Evolutionary conservation across 2,329 filamentous ascomycete species (phyloP).

Genomic region (Lasiodiplodia sp.): DNA sequence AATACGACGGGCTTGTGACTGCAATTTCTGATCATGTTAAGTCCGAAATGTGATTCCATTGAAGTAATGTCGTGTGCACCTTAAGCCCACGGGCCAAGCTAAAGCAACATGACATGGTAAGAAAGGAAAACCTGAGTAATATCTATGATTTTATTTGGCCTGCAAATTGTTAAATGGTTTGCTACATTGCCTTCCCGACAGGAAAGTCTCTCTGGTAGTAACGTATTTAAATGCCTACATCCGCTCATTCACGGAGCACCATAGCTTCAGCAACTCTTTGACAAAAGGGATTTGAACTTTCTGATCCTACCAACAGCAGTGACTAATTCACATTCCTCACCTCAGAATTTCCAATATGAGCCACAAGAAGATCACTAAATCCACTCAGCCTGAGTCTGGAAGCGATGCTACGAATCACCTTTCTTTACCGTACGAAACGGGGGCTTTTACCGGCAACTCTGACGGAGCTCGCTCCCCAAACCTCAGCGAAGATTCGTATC

Average conservation of each 20-base stretch:
- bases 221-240: neutral
- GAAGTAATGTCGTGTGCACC: neutral
- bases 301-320: neutral
- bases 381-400: neutral
- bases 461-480: neutral
- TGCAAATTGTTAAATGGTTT: neutral
- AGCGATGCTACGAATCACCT: neutral
- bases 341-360: neutral
- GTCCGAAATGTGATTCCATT: neutral
- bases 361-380: neutral
- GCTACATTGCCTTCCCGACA: neutral
- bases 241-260: neutral
- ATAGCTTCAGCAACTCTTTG: neutral
- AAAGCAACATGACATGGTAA: neutral
- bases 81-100: neutral
- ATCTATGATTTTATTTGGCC: no score
- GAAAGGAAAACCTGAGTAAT: no score
- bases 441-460: neutral
- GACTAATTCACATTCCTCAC: neutral
- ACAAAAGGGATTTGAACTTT: neutral
- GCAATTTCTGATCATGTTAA: neutral
- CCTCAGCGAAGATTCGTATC: neutral
- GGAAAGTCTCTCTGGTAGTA: neutral
- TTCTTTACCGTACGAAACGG: neutral
- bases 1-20: neutral